phyloP scores from a whole-genome alignment of 805 yeast genomes.

The Spathaspora girioi region DNA sequence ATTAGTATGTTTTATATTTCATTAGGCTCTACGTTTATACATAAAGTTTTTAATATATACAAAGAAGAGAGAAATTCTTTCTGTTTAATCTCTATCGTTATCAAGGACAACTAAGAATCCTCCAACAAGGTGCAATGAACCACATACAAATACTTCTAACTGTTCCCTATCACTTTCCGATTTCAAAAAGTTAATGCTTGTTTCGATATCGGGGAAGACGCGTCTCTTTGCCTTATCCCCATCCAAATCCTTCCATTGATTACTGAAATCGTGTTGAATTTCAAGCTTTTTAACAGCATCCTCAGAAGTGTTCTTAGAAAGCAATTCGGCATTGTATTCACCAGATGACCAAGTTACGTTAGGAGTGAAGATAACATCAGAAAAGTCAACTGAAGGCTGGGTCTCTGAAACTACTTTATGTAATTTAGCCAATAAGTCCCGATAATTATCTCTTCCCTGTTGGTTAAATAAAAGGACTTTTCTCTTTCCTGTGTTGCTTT shows the following conservation, averaged over 20 bases:
- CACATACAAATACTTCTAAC: slow-evolving; percentile 83
- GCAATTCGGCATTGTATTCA: slow-evolving; percentile 71
- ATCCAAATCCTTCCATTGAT: slow-evolving; percentile 61
- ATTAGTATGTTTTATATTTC: background rate
- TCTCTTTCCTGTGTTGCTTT: slow-evolving; percentile 22
- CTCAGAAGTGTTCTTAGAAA: slow-evolving; percentile 79
- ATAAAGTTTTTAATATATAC: background rate
- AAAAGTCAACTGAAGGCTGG: slow-evolving; percentile 48
- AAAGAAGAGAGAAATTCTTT: background rate
- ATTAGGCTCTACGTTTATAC: background rate
- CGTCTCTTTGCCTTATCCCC: slow-evolving; percentile 25
- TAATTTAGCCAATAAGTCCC: slow-evolving; percentile 54
- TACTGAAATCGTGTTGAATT: slow-evolving; percentile 74
- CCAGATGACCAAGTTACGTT: slow-evolving; percentile 91
- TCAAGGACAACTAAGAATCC: slow-evolving; percentile 88
- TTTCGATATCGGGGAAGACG: slow-evolving; percentile 73
- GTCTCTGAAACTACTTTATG: slow-evolving; percentile 34
- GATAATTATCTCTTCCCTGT: slow-evolving; percentile 82
- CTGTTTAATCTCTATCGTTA: slow-evolving; percentile 12
- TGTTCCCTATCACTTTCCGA: slow-evolving; percentile 18
- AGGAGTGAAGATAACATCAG: slow-evolving; percentile 80
- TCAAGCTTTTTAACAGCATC: slow-evolving; percentile 74
- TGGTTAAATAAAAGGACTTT: slow-evolving; percentile 80
- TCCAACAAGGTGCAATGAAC: slow-evolving; percentile 92
- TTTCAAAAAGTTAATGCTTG: slow-evolving; percentile 55